Evolutionary conservation across 306 rosid species (phyloP).

Genomic region (Hylodesmum podocarpum): DNA sequence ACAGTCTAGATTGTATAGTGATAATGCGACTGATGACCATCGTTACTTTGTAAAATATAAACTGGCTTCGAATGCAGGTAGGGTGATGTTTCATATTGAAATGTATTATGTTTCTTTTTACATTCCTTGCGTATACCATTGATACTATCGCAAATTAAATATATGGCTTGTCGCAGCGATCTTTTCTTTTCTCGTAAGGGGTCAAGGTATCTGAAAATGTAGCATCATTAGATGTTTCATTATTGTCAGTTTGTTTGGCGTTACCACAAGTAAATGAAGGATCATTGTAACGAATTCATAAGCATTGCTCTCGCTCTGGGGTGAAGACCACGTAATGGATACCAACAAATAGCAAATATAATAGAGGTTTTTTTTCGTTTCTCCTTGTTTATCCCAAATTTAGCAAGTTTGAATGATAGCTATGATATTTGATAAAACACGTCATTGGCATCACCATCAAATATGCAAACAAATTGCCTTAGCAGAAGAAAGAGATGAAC

Average conservation of each 20-base stretch:
- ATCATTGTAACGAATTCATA: neutral
- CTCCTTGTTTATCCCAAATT: neutral
- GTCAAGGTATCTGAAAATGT: neutral
- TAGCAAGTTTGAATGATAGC: neutral
- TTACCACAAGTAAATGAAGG: no score
- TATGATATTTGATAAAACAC: neutral
- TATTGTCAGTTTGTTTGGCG: no score
- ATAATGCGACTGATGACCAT: neutral
- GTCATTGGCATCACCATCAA: neutral
- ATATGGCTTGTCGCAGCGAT: neutral
- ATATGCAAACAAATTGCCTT: neutral
- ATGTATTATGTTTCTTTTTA: neutral
- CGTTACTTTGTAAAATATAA: constrained; percentile 21
- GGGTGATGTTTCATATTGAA: constrained; percentile 13
- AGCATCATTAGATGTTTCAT: neutral
- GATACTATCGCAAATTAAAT: neutral
- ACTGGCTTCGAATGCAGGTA: constrained; percentile 2
- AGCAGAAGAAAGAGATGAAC: neutral
- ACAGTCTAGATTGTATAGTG: constrained; percentile 23
- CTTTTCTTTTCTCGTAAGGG: neutral
- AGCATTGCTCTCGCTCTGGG: neutral
- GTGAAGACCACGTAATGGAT: neutral
- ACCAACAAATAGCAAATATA: neutral
- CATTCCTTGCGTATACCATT: neutral
- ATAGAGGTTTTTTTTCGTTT: neutral